Evolutionary conservation across 2,329 filamentous ascomycete species (phyloP).

Genomic region (Daldinia sp.): DNA sequence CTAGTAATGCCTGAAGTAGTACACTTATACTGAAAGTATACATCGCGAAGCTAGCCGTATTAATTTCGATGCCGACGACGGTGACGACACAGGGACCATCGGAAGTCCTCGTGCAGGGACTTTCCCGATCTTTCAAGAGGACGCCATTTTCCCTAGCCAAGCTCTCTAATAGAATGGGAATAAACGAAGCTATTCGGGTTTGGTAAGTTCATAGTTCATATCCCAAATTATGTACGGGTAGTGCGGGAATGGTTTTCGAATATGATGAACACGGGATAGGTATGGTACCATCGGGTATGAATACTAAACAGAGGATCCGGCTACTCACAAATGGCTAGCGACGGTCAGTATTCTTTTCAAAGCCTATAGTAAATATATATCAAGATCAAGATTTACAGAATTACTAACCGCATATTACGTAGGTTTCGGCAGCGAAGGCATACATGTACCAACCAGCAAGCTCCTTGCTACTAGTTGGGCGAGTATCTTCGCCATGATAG

Average conservation of each 20-base stretch:
- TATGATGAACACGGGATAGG: conserved; percentile 3
- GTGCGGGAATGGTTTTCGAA: conserved; percentile 15
- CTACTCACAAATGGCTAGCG: conserved; percentile 48
- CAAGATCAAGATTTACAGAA: neutral
- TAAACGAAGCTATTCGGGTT: conserved; percentile 79
- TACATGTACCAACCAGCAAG: conserved; percentile 96
- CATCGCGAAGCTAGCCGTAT: conserved; percentile 97
- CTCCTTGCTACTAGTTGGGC: conserved; percentile 89
- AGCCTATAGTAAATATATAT: neutral
- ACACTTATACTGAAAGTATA: conserved; percentile 97
- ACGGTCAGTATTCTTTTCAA: conserved; percentile 28
- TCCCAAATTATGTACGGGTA: conserved; percentile 16
- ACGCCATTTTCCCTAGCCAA: conserved; percentile 93
- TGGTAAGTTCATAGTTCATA: conserved; percentile 35
- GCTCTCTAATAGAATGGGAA: conserved; percentile 94
- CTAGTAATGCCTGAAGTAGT: conserved; percentile 85
- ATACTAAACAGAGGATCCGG: conserved; percentile 9
- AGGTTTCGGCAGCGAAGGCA: conserved; percentile 95
- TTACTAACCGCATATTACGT: conserved; percentile 89
- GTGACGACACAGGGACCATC: conserved; percentile 83
- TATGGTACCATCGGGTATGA: neutral
- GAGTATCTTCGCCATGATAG: conserved; percentile 86
- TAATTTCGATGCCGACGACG: conserved; percentile 86
- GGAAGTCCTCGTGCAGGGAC: conserved; percentile 77
- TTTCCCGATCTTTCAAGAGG: conserved; percentile 79